A percentile compares a stretch with the other conserved stretches of the same genome.
Evolutionary conservation across 352 stramenopile species (phyloP).

Genomic region (Elongisporangium undulatum): DNA sequence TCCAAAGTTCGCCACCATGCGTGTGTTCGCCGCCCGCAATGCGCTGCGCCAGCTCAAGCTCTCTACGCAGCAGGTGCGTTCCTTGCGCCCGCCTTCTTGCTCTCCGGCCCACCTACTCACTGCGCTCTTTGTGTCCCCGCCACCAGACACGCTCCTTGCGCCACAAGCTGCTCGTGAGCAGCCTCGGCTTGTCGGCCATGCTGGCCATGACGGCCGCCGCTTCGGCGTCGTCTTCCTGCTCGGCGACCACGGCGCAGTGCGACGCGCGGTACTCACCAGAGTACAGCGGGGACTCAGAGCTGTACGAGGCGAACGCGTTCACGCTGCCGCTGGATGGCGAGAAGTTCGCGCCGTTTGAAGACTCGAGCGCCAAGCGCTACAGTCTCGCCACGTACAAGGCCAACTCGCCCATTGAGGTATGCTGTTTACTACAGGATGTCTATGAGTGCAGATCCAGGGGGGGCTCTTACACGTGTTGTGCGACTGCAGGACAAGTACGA

Average conservation of each 20-base stretch:
- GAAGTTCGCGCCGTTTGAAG: constrained; percentile 32
- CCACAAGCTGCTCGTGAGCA: constrained; percentile 43
- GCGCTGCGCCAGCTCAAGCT: background rate
- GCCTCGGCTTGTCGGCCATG: constrained; percentile 37
- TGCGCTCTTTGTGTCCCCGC: background rate
- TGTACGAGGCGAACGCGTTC: constrained; percentile 29
- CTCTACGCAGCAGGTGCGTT: background rate
- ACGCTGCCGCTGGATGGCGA: constrained; percentile 51
- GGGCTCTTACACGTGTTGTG: background rate
- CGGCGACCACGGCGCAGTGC: constrained; percentile 37
- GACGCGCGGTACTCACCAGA: constrained; percentile 43
- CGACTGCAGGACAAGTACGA: constrained; percentile 71
- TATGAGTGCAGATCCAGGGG: background rate
- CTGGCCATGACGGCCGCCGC: constrained; percentile 33
- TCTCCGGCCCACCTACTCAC: background rate
- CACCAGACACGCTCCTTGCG: constrained; percentile 14
- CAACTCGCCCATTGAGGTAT: constrained; percentile 59
- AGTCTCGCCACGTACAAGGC: constrained; percentile 63
- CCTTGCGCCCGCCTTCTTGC: background rate
- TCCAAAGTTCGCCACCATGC: background rate
- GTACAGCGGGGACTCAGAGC: constrained; percentile 17
- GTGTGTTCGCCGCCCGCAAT: background rate
- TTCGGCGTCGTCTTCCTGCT: constrained; percentile 6
- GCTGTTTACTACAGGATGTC: background rate
- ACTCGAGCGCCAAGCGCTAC: constrained; percentile 41